Percentiles rank a stretch among this genome's conserved stretches.
phyloP scores from a whole-genome alignment of 441 rosid genomes.

The Flueggea neowawraea region DNA sequence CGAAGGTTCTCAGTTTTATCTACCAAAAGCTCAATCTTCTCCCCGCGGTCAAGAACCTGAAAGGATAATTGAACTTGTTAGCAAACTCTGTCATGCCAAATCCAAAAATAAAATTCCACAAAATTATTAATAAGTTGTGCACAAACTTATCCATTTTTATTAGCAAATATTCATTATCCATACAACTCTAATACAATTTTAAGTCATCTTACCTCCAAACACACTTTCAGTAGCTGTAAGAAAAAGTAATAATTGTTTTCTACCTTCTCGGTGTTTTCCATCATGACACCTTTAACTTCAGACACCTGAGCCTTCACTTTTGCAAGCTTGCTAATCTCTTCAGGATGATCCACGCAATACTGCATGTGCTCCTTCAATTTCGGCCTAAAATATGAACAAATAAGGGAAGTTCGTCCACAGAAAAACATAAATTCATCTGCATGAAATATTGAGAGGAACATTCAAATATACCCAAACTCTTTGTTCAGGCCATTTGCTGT shows the following conservation, averaged over 20 bases:
- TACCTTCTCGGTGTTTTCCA: slow-evolving; percentile 88
- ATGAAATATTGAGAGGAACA: not conserved
- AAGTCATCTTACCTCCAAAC: not conserved
- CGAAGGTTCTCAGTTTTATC: slow-evolving; percentile 98
- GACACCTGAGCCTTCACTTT: slow-evolving; percentile 87
- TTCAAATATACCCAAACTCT: slow-evolving; percentile 67
- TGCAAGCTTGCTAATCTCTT: slow-evolving; percentile 71
- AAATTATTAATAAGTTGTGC: not conserved
- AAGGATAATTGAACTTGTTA: not conserved
- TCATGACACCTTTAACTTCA: slow-evolving; percentile 89
- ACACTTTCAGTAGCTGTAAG: not conserved
- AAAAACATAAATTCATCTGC: not conserved
- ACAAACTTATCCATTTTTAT: not conserved
- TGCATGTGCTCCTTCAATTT: slow-evolving; percentile 87
- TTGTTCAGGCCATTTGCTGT: slow-evolving; percentile 67
- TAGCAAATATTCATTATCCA: too few species aligned
- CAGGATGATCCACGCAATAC: slow-evolving; percentile 72
- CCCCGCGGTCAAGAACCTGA: slow-evolving; percentile 98
- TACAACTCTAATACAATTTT: not conserved
- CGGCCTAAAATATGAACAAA: slow-evolving; percentile 31
- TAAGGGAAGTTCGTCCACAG: not conserved
- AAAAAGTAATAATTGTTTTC: slow-evolving; percentile 4
- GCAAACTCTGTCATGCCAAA: too few species aligned
- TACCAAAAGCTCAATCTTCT: slow-evolving; percentile 93
- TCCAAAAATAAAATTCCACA: not conserved